Percentiles rank a stretch among this genome's conserved stretches.
These are phyloP conservation scores for Oemleria cerasiformis DNA, from an alignment of 306 rosid species.

Conservation along the genomic window DNA sequence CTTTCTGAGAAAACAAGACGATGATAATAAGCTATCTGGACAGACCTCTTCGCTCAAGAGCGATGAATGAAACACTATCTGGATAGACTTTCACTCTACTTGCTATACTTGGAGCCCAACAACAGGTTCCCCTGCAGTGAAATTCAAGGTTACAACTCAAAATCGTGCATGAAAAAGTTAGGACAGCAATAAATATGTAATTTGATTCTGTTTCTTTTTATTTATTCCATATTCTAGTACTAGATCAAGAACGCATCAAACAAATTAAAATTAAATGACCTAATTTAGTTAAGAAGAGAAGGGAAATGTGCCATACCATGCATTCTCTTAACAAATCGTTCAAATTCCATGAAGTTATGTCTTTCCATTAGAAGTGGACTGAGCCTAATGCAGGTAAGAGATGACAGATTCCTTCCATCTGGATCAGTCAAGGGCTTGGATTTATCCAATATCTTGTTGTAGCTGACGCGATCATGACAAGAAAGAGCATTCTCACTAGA, in stretches of 20 bases:
- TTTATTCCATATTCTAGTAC: not conserved
- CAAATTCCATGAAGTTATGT: conserved; percentile 73
- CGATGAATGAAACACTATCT: conserved; percentile 11
- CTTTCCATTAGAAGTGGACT: conserved; percentile 77
- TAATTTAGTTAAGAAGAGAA: not conserved
- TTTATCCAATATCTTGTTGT: conserved; percentile 75
- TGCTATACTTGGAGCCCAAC: conserved; percentile 34
- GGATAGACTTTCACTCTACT: conserved; percentile 9
- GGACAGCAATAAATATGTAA: not conserved
- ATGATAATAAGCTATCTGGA: conserved; percentile 15
- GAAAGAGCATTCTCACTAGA: conserved; percentile 70
- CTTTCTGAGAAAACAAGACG: not conserved
- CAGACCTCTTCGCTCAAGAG: conserved; percentile 1
- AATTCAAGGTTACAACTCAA: not conserved
- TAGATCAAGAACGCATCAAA: not conserved
- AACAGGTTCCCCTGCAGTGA: conserved; percentile 48
- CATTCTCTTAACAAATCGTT: conserved; percentile 89
- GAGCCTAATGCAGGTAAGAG: conserved; percentile 82
- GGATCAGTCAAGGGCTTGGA: conserved; percentile 81
- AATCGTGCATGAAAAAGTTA: too few relatives aligned
- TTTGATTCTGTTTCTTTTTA: not conserved
- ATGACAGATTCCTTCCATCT: conserved; percentile 76
- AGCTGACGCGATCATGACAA: conserved; percentile 63
- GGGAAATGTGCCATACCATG: conserved; percentile 54
- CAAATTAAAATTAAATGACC: too few relatives aligned